Evolutionary conservation across 2,329 filamentous ascomycete genomes (phyloP).

Genomic region (Penicillium brasilianum): DNA sequence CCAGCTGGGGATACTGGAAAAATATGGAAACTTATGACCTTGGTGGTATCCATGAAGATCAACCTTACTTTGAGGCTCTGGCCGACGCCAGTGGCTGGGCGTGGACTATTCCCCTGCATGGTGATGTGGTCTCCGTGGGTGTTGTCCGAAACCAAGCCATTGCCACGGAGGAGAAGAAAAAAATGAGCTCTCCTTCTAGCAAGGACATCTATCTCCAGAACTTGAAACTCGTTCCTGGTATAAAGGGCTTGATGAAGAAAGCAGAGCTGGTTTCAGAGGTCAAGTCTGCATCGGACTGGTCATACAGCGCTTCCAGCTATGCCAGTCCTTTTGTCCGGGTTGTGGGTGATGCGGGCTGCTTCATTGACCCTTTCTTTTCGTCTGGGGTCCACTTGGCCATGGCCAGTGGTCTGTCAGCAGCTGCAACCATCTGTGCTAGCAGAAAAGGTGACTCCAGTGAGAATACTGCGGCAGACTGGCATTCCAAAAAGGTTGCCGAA

Average conservation of each 20-base stretch:
- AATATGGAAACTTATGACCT: conserved; percentile 17
- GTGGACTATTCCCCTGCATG: conserved; percentile 58
- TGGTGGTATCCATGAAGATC: conserved; percentile 10
- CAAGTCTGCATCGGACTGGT: conserved; percentile 55
- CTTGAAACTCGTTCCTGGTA: conserved; percentile 26
- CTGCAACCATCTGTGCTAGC: conserved; percentile 50
- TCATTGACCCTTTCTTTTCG: conserved; percentile 58
- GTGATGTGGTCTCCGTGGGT: conserved; percentile 41
- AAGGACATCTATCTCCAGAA: conserved; percentile 22
- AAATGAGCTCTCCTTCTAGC: conserved; percentile 7
- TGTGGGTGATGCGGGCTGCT: conserved; percentile 55
- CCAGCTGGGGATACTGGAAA: conserved; percentile 57
- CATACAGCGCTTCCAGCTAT: conserved; percentile 54
- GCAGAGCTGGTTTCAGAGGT: conserved; percentile 44
- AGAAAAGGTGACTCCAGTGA: conserved; percentile 49
- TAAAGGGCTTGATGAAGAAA: conserved; percentile 37
- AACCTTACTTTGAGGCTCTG: conserved; percentile 21
- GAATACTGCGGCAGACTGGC: conserved; percentile 45
- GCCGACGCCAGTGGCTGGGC: conserved; percentile 56
- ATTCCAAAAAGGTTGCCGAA: conserved; percentile 52
- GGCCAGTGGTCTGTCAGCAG: conserved; percentile 51
- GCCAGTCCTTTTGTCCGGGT: conserved; percentile 48
- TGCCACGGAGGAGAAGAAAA: conserved; percentile 17
- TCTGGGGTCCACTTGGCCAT: conserved; percentile 57
- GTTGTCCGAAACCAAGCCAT: conserved; percentile 17